Conservation (phyloP, 2,329 filamentous ascomycete genomes). For the Penicillium corylophilum region DNA sequence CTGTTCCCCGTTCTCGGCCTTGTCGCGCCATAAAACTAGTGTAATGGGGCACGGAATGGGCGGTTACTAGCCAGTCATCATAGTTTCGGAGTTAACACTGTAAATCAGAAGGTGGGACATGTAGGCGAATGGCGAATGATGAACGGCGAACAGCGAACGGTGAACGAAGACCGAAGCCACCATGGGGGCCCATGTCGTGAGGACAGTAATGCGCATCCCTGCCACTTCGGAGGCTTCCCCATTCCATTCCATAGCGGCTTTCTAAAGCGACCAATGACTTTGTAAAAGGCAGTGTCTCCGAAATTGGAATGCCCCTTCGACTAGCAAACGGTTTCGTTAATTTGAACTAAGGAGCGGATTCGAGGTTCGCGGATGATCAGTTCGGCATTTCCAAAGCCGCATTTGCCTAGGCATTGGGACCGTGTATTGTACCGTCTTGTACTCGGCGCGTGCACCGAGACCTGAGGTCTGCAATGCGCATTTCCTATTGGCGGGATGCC, state of each 20-base stretch:
- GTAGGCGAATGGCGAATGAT: not conserved
- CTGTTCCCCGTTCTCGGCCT: too few relatives aligned
- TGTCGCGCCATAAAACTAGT: too few relatives aligned
- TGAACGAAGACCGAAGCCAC: not conserved
- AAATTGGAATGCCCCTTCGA: not conserved
- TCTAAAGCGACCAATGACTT: too few relatives aligned
- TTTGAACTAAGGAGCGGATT: too few relatives aligned
- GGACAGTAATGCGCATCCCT: not conserved
- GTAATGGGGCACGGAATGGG: too few relatives aligned
- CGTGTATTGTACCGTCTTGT: conserved; percentile 8
- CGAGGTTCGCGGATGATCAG: not conserved
- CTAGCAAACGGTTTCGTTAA: too few relatives aligned
- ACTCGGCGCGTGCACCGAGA: conserved; percentile 3
- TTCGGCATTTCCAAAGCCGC: not conserved
- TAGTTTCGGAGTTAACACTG: too few relatives aligned
- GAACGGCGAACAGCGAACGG: not conserved
- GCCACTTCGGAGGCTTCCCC: not conserved
- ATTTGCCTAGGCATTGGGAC: too few relatives aligned
- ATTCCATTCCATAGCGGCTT: not conserved
- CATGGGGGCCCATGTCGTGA: too few relatives aligned
- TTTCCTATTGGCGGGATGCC: conserved; percentile 18
- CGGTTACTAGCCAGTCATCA: too few relatives aligned
- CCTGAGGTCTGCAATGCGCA: not conserved
- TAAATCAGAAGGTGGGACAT: too few relatives aligned
- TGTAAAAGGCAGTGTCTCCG: not conserved